Base-by-base conservation (phyloP, 441 rosid species). In the Breynia disticha region DNA sequence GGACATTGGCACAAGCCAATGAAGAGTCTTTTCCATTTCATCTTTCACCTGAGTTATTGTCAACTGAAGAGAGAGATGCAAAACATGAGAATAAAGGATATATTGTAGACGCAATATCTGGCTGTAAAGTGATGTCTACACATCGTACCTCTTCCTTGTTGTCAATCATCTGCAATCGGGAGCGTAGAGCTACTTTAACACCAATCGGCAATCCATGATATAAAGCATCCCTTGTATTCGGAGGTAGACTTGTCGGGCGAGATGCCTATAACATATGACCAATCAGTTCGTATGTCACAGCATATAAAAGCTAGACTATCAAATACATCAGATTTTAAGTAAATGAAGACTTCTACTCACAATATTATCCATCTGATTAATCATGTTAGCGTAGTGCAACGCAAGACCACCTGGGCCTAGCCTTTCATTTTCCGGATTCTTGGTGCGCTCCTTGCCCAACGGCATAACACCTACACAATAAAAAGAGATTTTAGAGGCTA, bases 401-500 rank as follows among this genome's bases (percentile, higher is more conserved):
- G 97, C 95, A 64, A 94, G 97, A 60, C 97, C 95, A 57, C 95
- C 97, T 20, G 91, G 72, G 2, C 99, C 99, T 77, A 94, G 76
- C 59, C 77, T 78, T 56, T 73, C 76, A 56, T 76, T 78, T 56
- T 73, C 76, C 46, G 67, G 62, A 66, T 63, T 60, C 58, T 48
- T 66, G 48, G 57, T 54, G 5, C 59, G 61, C 39, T 72, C 77
- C 65, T 73, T 67, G 9, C 4, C 8, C 28, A 53, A 73, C 60
- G 60, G 43, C 56, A 56, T 64, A 35, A 11, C 32, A 50, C 76
- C 76, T 82, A 74, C 55, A 48, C 15, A 18, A 7, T 7, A 48
- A 19, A 48, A 5, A 12, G 2, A n/a, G 10, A 2, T 24, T 24
- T 24, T 24, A 7, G 7, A 24, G 7, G 32, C 32, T 24, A 24